These are phyloP conservation scores for Globisporangium nodosum DNA, from an alignment of 352 stramenopile genomes.

Conservation along the genomic window DNA sequence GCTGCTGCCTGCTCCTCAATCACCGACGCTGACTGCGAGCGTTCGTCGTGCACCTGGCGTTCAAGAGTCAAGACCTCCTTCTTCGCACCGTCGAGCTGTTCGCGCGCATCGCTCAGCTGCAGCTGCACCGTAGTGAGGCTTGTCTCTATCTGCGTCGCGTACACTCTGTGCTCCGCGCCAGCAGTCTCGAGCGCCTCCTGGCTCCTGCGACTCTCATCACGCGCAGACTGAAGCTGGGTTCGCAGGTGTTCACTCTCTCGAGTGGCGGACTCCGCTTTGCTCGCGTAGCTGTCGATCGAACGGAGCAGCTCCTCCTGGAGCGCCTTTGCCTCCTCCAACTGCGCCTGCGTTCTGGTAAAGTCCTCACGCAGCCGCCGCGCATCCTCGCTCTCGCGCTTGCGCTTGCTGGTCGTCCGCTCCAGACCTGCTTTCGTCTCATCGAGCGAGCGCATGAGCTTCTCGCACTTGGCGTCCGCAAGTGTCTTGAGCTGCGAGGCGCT, in stretches of 20 bases:
- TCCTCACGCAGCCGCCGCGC: slow-evolving; percentile 16
- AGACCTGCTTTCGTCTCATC: slow-evolving; percentile 16
- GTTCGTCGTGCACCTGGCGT: slow-evolving; percentile 14
- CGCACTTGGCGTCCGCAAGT: slow-evolving; percentile 16
- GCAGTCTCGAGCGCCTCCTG: slow-evolving; percentile 3
- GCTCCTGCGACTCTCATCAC: slow-evolving; percentile 1
- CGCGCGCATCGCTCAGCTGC: slow-evolving; percentile 7
- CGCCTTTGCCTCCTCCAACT: slow-evolving; percentile 54
- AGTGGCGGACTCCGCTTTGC: slow-evolving; percentile 19
- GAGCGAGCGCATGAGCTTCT: slow-evolving; percentile 16
- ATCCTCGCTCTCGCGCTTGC: slow-evolving; percentile 15
- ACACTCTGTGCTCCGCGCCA: slow-evolving; percentile 8
- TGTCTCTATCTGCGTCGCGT: slow-evolving; percentile 4
- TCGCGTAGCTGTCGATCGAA: slow-evolving; percentile 45
- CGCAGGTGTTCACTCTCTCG: slow-evolving; percentile 26
- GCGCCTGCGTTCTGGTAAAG: slow-evolving; percentile 16
- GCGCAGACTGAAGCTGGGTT: slow-evolving; percentile 14
- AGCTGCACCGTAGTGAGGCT: slow-evolving; percentile 7
- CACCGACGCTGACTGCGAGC: slow-evolving; percentile 8
- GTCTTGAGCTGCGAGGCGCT: slow-evolving; percentile 22
- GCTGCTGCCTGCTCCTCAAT: slow-evolving; percentile 17
- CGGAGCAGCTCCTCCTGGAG: slow-evolving; percentile 66
- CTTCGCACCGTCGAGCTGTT: slow-evolving; percentile 12
- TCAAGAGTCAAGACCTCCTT: slow-evolving; percentile 17
- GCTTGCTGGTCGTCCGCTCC: slow-evolving; percentile 8